Evolutionary conservation across 345 rosid species (phyloP).

Genomic region (Populus nigra): DNA sequence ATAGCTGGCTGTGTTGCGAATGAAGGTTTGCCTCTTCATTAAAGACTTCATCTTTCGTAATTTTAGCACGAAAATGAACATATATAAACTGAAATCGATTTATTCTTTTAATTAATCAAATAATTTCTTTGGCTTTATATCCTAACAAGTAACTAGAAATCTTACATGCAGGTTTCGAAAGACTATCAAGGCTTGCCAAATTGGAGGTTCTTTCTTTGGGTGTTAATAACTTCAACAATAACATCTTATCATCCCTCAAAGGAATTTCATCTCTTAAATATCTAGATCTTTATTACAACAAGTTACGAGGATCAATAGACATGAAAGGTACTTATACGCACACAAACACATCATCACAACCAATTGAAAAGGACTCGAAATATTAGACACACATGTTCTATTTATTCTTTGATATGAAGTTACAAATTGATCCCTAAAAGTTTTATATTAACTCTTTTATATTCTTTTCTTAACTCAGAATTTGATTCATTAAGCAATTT

Average conservation of each 20-base stretch:
- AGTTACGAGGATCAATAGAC: not conserved
- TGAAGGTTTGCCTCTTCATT: not conserved
- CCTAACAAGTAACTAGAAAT: no score
- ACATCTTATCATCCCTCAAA: not conserved
- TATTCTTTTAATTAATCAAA: not conserved
- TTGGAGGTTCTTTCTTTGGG: not conserved
- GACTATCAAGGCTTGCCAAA: not conserved
- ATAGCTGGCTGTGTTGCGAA: not conserved
- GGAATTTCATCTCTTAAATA: not conserved
- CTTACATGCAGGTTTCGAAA: no score
- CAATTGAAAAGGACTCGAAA: rapidly evolving
- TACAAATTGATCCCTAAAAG: no score
- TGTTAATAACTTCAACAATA: rapidly evolving
- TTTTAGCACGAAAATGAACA: not conserved
- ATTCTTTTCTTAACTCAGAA: no score
- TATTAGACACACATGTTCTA: no score
- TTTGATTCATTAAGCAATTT: no score
- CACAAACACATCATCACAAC: no score
- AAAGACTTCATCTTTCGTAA: no score
- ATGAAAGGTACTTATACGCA: not conserved
- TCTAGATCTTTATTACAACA: rapidly evolving
- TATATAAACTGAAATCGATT: no score
- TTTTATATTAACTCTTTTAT: no score
- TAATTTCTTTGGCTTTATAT: no score
- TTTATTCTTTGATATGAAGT: no score